Base-by-base conservation (phyloP, 768 basidiomycete genomes). In the Grammothele lineata region DNA sequence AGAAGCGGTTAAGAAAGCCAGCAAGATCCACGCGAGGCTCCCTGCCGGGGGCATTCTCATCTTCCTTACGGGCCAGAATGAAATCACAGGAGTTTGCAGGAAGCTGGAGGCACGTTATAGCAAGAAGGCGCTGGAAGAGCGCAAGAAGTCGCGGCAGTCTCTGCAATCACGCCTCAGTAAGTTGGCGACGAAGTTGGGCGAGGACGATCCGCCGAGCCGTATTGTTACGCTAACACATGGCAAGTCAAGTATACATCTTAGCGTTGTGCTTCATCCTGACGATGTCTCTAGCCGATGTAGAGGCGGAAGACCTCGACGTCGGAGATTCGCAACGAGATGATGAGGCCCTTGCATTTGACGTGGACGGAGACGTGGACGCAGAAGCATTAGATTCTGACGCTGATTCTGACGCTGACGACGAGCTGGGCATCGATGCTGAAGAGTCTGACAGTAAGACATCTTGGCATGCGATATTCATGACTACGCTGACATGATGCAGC, bases 11-110 rank as follows among this genome's bases (percentile, higher is more conserved):
- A 87, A 83, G 61, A 99, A 99, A 65, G 76, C 91, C 2, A 71
- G 75, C 47, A 94, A 96, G 66, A 97, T 99, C 35, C 96, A 99
- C 65, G 77, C 87, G 14, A 81, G 92, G 15, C 70, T 99, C 17
- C 96, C 96, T 2, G 81, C 89, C 0, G 96, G 96, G 0, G 96
- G 94, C 3, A 85, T 99, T 27, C 74, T 99, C 40, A 81, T 95
- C 39, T 96, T 96, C 64, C 70, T 98, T 54, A 98, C 96, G 0
- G 96, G 96, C 18, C 95, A 97, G 66, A 89, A 90, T 52, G 96
- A 99, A 68, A 98, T 99, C 56, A 73, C 74, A 12, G 85, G 86
- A 3, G 80, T 96, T 2, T 94, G 91, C 62, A 75, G 79, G 58
- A 85, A 81, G 60, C 66, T 99, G 42, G 87, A 94, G 60, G 78